These are phyloP conservation scores for Hawksworthiomyces lignivorus DNA, from an alignment of 2,329 filamentous ascomycete genomes.

Conservation along the genomic window DNA sequence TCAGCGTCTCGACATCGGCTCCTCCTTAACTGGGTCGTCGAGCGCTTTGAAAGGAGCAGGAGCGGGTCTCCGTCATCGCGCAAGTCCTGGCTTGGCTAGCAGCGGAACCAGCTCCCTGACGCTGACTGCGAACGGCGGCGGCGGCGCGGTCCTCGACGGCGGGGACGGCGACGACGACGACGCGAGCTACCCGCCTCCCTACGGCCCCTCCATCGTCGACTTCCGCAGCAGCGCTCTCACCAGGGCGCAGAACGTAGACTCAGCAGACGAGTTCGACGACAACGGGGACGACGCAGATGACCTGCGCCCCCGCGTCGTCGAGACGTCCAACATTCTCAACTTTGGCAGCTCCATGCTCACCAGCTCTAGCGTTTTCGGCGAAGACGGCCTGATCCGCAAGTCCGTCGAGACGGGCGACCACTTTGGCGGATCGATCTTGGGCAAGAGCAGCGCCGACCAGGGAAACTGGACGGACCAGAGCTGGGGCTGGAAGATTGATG, in stretches of 20 bases:
- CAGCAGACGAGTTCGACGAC: constrained; percentile 2
- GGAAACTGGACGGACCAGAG: constrained; percentile 19
- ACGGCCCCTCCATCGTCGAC: constrained; percentile 15
- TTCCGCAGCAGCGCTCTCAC: constrained; percentile 20
- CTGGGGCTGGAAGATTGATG: constrained; percentile 43
- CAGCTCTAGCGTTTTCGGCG: neutral
- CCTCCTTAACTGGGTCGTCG: constrained; percentile 85
- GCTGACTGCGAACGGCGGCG: neutral
- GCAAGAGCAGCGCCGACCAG: constrained; percentile 31
- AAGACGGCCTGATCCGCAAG: constrained; percentile 26
- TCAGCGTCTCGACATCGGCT: constrained; percentile 73
- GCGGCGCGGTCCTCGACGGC: neutral
- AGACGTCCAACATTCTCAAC: constrained; percentile 8
- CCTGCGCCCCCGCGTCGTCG: neutral
- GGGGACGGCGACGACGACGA: constrained; percentile 5
- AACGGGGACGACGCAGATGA: constrained; percentile 19
- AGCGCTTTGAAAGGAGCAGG: constrained; percentile 72
- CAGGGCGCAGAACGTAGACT: constrained; percentile 6
- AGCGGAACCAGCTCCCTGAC: constrained; percentile 16
- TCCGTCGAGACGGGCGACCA: constrained; percentile 41
- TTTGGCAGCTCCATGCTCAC: constrained; percentile 12
- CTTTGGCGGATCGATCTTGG: constrained; percentile 16
- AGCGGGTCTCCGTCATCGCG: constrained; percentile 59
- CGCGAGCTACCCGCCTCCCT: constrained; percentile 30
- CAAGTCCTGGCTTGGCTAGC: constrained; percentile 51